These are phyloP conservation scores for Rosellinia necatrix DNA, from an alignment of 2,329 filamentous ascomycete genomes.

Conservation along the genomic window DNA sequence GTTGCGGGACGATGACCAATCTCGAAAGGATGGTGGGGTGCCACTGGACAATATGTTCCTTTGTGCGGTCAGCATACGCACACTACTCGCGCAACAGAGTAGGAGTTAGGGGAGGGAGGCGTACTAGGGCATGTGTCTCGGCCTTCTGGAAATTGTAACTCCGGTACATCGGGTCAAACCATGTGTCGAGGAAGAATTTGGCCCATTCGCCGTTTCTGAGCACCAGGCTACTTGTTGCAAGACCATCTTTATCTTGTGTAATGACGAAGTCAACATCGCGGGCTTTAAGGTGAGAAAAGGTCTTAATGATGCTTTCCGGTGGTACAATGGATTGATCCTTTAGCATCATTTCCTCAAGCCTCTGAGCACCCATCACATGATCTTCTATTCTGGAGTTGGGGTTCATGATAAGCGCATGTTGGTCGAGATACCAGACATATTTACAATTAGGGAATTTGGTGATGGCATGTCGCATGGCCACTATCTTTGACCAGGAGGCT, in stretches of 20 bases:
- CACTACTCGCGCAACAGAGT: neutral
- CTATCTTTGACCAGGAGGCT: constrained; percentile 75
- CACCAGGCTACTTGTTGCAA: constrained; percentile 78
- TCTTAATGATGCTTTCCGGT: constrained; percentile 96
- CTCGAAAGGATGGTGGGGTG: constrained; percentile 94
- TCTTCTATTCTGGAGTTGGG: constrained; percentile 70
- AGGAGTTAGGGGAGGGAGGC: constrained; percentile 34
- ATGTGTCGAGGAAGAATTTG: constrained; percentile 89
- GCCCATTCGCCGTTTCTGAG: constrained; percentile 87
- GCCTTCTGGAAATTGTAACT: constrained; percentile 97
- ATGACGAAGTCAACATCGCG: constrained; percentile 80
- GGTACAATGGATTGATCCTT: constrained; percentile 86
- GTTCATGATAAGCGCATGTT: constrained; percentile 88
- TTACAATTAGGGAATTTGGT: constrained; percentile 75
- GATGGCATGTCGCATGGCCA: constrained; percentile 87
- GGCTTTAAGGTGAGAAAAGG: constrained; percentile 79
- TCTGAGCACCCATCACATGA: constrained; percentile 69
- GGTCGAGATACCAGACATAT: constrained; percentile 87
- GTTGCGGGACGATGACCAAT: constrained; percentile 86
- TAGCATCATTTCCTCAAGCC: constrained; percentile 79
- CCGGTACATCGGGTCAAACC: constrained; percentile 94
- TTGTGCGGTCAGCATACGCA: constrained; percentile 36
- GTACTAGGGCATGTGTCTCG: constrained; percentile 85
- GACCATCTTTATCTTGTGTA: constrained; percentile 80
- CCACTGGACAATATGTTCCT: constrained; percentile 94